Evolutionary conservation across 164 flowering plant genomes (phyloP).

Genomic region (Vitis riparia): DNA sequence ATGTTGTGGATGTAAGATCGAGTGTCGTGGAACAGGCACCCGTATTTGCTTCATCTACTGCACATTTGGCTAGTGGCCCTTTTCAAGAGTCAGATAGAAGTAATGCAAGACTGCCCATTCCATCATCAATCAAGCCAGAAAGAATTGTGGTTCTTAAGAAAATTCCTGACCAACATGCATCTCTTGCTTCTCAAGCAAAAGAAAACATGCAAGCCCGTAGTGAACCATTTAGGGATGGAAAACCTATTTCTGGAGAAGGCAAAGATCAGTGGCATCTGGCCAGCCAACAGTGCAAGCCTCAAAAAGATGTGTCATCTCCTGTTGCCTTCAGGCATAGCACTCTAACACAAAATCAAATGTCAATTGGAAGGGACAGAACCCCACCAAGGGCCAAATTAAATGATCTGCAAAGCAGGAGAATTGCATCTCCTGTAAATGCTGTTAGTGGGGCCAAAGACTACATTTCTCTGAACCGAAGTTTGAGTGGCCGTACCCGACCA

Average conservation of each 20-base stretch:
- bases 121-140: slow-evolving; percentile 24
- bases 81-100: slow-evolving; percentile 28
- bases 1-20: slow-evolving; percentile 21
- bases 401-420: slow-evolving; percentile 35
- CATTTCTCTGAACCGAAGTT: slow-evolving; percentile 39
- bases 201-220: slow-evolving; percentile 5
- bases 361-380: slow-evolving; percentile 25
- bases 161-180: slow-evolving; percentile 14
- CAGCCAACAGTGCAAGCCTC: slow-evolving; percentile 27
- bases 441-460: slow-evolving; percentile 43
- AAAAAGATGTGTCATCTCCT: slow-evolving; percentile 23
- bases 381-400: slow-evolving; percentile 34
- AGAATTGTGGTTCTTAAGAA: slow-evolving; percentile 18
- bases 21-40: slow-evolving; percentile 24
- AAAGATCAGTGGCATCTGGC: slow-evolving; percentile 23
- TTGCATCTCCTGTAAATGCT: slow-evolving; percentile 32
- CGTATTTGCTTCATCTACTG: slow-evolving; percentile 17
- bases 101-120: slow-evolving; percentile 18
- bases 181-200: slow-evolving; percentile 16
- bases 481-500: slow-evolving; percentile 20
- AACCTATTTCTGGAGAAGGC: slow-evolving; percentile 18
- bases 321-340: slow-evolving; percentile 22
- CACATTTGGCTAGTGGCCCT: slow-evolving; percentile 25
- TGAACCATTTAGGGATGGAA: slow-evolving; percentile 18
- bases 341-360: slow-evolving; percentile 31